Evolutionary conservation across 2,329 filamentous ascomycete species (phyloP).

Genomic region (Diaporthe ilicicola): DNA sequence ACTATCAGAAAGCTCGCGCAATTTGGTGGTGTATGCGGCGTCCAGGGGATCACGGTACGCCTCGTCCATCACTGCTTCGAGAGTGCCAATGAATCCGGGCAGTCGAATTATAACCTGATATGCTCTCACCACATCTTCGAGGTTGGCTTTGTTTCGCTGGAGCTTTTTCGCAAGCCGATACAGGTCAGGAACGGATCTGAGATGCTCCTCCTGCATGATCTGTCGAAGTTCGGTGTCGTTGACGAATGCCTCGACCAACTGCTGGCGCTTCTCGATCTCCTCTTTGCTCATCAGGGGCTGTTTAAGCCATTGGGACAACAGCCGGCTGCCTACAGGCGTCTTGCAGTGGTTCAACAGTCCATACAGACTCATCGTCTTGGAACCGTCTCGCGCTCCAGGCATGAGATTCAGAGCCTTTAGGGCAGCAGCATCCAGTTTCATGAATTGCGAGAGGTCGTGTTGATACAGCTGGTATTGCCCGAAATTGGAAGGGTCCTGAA

Average conservation of each 20-base stretch:
- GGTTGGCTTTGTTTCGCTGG: slow-evolving; percentile 86
- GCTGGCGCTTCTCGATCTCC: slow-evolving; percentile 90
- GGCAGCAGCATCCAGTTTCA: slow-evolving; percentile 97
- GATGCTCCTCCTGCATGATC: slow-evolving; percentile 95
- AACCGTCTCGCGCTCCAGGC: slow-evolving; percentile 91
- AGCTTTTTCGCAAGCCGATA: slow-evolving; percentile 95
- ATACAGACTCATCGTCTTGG: slow-evolving; percentile 97
- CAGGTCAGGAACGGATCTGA: slow-evolving; percentile 91
- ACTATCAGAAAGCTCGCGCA: slow-evolving; percentile 79
- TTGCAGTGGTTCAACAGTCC: slow-evolving; percentile 97
- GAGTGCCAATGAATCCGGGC: slow-evolving; percentile 86
- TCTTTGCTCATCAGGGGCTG: slow-evolving; percentile 92
- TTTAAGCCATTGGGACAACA: slow-evolving; percentile 96
- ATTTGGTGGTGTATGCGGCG: slow-evolving; percentile 83
- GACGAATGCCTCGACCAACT: slow-evolving; percentile 94
- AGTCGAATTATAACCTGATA: slow-evolving; percentile 95
- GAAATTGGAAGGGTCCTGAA: slow-evolving; percentile 94
- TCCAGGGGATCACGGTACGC: slow-evolving; percentile 88
- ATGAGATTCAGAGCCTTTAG: slow-evolving; percentile 95
- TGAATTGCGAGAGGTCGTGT: slow-evolving; percentile 94
- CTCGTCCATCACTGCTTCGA: slow-evolving; percentile 96
- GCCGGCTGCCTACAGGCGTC: slow-evolving; percentile 87
- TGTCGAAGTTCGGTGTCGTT: slow-evolving; percentile 92
- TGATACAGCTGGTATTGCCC: slow-evolving; percentile 98
- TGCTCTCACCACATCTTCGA: slow-evolving; percentile 94